A percentile compares a stretch with the other conserved stretches of the same genome.
Evolutionary conservation across 139 green algal species (phyloP).

Genomic region (Coccomyxa sp.): DNA sequence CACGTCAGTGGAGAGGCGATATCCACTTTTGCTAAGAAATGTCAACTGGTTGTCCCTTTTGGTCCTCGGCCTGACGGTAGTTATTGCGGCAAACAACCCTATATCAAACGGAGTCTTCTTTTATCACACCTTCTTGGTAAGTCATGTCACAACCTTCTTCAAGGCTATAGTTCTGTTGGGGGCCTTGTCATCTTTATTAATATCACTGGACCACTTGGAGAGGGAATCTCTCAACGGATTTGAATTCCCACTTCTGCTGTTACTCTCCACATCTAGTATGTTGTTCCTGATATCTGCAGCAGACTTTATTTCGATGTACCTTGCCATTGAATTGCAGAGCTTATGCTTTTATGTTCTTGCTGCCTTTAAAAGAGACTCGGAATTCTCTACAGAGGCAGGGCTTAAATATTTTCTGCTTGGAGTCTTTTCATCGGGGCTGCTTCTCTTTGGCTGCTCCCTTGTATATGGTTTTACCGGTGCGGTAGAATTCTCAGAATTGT

Average conservation of each 20-base stretch:
- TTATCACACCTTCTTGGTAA: constrained; percentile 54
- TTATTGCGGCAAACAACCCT: constrained; percentile 31
- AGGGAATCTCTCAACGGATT: constrained; percentile 39
- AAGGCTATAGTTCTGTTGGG: constrained; percentile 35
- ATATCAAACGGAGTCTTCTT: constrained; percentile 33
- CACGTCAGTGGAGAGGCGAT: constrained; percentile 32
- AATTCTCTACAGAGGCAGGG: constrained; percentile 60
- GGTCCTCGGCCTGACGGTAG: constrained; percentile 30
- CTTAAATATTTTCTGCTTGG: constrained; percentile 69
- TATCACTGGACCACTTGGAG: constrained; percentile 39
- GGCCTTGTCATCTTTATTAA: constrained; percentile 39
- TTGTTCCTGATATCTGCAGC: constrained; percentile 51
- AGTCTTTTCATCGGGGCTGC: constrained; percentile 56
- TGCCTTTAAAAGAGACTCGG: constrained; percentile 51
- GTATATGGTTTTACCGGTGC: constrained; percentile 59
- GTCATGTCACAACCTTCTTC: constrained; percentile 44
- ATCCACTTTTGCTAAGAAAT: constrained; percentile 38
- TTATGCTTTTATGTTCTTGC: constrained; percentile 67
- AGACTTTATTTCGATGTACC: constrained; percentile 64
- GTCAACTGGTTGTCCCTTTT: constrained; percentile 33
- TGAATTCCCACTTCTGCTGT: constrained; percentile 45
- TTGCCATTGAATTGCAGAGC: constrained; percentile 63
- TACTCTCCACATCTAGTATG: constrained; percentile 54
- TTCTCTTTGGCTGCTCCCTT: constrained; percentile 58
- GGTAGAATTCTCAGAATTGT: constrained; percentile 42